Base-by-base conservation (phyloP, 2,329 filamentous ascomycete genomes). In the Ophiostoma himal-ulmi region DNA sequence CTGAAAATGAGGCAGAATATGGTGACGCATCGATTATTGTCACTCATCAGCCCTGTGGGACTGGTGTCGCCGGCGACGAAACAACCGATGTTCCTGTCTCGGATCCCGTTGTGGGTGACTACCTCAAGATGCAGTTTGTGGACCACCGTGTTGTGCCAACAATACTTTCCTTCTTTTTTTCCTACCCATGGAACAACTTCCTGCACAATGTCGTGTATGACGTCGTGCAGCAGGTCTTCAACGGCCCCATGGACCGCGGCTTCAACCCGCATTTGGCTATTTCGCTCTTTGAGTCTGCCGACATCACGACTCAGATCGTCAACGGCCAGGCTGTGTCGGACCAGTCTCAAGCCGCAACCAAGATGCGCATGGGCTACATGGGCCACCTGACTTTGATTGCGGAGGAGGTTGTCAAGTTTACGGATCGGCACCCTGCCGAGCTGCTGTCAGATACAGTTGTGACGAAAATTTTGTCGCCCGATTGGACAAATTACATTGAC, bases 111-210 rank as follows among this genome's bases (percentile, higher is more conserved):
- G 95, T 99, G 13, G 95, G 95, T 68, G 95, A 99, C 79, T 91
- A 90, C 76, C 83, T 99, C 72, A 99, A 99, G 82, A 94, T 95
- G 79, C 93, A 94, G 81, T 98, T 99, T 81, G 94, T 98, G 34
- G 91, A 97, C 79, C 89, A 98, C 79, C 88, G 89, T 74, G 95
- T 99, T 73, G 94, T 99, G 69, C 95, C 95, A 37, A 97, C 93
- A 1, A 98, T 99, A 76, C 81, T 99, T 93, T 92, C 93, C 71
- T 98, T 98, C 83, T 99, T 99, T 82, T 99, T 99, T 83, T 89
- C 91, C 72, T 99, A 98, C 77, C 94, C 95, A 0, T 99, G 95
- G 95, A 99, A 99, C 80, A 99, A 99, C 79, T 99, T 99, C 78
- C 85, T 99, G 64, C 95, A 99, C 81, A 99, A 99, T 77, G 95